A percentile compares a stretch with the other conserved stretches of the same genome.
These are phyloP conservation scores for Colletotrichum shisoi DNA, from an alignment of 2,329 filamentous ascomycete genomes.

Conservation along the genomic window DNA sequence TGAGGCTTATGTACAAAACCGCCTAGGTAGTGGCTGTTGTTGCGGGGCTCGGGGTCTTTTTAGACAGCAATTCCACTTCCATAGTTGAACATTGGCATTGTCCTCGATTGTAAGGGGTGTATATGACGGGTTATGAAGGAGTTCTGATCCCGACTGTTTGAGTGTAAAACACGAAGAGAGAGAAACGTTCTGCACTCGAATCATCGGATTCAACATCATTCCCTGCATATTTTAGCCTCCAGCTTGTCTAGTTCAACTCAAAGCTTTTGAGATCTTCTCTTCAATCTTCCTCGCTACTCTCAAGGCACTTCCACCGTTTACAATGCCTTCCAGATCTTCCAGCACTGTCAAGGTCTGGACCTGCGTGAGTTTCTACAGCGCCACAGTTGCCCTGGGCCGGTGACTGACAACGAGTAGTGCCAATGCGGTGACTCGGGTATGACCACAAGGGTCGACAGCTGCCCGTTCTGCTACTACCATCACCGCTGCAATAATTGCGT, in stretches of 20 bases:
- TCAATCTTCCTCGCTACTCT: no score
- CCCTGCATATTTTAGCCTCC: not conserved
- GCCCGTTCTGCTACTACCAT: slow-evolving; percentile 7
- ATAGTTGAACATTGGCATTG: not conserved
- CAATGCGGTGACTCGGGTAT: slow-evolving; percentile 34
- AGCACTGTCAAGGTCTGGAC: slow-evolving; percentile 17
- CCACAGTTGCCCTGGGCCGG: not conserved
- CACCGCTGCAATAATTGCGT: slow-evolving; percentile 13
- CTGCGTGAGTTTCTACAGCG: slow-evolving; percentile 17
- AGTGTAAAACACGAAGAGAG: not conserved
- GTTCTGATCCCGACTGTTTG: not conserved
- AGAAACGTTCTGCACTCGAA: not conserved
- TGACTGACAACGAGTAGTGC: slow-evolving; percentile 18
- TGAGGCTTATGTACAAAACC: slow-evolving; percentile 18
- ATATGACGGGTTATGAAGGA: not conserved
- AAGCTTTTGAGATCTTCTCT: not conserved
- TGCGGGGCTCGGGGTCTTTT: slow-evolving; percentile 9
- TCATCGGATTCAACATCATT: not conserved
- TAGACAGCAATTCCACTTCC: slow-evolving; percentile 3
- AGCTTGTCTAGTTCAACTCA: not conserved
- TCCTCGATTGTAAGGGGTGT: not conserved
- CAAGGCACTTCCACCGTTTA: not conserved
- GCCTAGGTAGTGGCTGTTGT: slow-evolving; percentile 10
- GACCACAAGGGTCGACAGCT: slow-evolving; percentile 7
- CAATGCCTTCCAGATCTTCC: not conserved